Base-by-base conservation (phyloP, 2,329 filamentous ascomycete species). In the Colletotrichum sublineola region DNA sequence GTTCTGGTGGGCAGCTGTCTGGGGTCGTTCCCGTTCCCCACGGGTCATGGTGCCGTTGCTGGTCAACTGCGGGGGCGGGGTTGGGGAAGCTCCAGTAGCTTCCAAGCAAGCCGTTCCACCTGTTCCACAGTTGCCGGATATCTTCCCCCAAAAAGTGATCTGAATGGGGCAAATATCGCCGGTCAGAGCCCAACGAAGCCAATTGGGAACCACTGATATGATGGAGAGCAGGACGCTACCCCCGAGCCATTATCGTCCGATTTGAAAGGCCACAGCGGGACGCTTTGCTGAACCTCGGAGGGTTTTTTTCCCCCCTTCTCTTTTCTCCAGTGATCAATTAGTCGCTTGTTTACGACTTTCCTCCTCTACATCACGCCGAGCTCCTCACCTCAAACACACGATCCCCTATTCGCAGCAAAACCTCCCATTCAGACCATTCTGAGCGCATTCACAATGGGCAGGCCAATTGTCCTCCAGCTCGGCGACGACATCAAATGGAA, bases 401-500 rank as follows among this genome's bases (percentile, higher is more conserved):
- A 62, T 42, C 31, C 18, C 31, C 18, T 7, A 6, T 9, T n/a
- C 15, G 15, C 38, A 6, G 20, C 29, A 36, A 8, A 18, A 3
- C 20, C 12, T 36, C 38, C 7, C 24, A 12, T n/a, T 52, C n/a
- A 31, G 8, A 40, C 3, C n/a, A 46, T 38, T 33, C 31, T 18
- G 36, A 20, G 4, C 12, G 18, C 63, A 33, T 38, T 29, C 60
- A 69, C 40, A 29, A 72, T 72, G 69, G 69, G 60, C 66, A 72
- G 69, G 60, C 69, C 69, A 55, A 69, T 72, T 33, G 69, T 72
- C 38, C 60, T 72, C 29, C 69, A 72, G 66, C 69, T 72, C 66
- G 69, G 69, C 55, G 69, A 72, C 66, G 69, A 72, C 55, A 65
- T 72, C 69, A 69, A 69, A 8, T 72, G 69, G 69, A 72, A 72